phyloP scores from a whole-genome alignment of 768 basidiomycete species.

The Lepiota subincarnata region DNA sequence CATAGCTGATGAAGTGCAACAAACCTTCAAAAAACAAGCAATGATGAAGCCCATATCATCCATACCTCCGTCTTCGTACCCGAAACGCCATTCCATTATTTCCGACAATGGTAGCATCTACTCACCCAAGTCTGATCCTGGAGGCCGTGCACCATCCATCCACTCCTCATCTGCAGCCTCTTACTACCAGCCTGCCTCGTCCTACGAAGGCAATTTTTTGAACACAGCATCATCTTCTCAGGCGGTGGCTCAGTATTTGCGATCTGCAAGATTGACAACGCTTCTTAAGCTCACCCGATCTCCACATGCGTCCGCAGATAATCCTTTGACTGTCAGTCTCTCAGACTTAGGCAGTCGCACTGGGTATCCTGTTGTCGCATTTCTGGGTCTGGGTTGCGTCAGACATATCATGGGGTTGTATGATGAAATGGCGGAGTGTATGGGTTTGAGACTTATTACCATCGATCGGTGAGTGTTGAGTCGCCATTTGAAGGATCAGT shows the following conservation, averaged over 20 bases:
- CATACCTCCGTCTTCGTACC: conserved; percentile 36
- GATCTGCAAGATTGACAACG: conserved; percentile 81
- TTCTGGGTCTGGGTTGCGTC: conserved; percentile 91
- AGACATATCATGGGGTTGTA: conserved; percentile 93
- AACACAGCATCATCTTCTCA: conserved; percentile 49
- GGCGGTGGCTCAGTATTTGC: conserved; percentile 81
- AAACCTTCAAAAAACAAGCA: conserved; percentile 61
- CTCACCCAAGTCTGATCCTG: conserved; percentile 53
- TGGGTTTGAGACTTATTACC: conserved; percentile 86
- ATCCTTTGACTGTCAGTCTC: conserved; percentile 81
- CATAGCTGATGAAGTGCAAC: conserved; percentile 77
- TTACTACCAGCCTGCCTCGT: conserved; percentile 40
- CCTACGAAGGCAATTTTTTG: conserved; percentile 40
- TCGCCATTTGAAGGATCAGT: conserved; percentile 6
- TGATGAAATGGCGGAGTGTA: conserved; percentile 90
- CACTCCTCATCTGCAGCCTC: conserved; percentile 50
- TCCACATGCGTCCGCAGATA: conserved; percentile 71
- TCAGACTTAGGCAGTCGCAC: conserved; percentile 84
- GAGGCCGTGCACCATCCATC: conserved; percentile 41
- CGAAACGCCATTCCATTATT: conserved; percentile 46
- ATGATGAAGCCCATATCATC: conserved; percentile 33
- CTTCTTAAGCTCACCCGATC: conserved; percentile 73
- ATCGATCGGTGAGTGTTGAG: conserved; percentile 70
- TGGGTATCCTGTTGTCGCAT: conserved; percentile 88
- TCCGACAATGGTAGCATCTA: conserved; percentile 55